These are phyloP conservation scores for Aspergillus aculeatinus DNA, from an alignment of 2,329 filamentous ascomycete genomes.

Conservation along the genomic window DNA sequence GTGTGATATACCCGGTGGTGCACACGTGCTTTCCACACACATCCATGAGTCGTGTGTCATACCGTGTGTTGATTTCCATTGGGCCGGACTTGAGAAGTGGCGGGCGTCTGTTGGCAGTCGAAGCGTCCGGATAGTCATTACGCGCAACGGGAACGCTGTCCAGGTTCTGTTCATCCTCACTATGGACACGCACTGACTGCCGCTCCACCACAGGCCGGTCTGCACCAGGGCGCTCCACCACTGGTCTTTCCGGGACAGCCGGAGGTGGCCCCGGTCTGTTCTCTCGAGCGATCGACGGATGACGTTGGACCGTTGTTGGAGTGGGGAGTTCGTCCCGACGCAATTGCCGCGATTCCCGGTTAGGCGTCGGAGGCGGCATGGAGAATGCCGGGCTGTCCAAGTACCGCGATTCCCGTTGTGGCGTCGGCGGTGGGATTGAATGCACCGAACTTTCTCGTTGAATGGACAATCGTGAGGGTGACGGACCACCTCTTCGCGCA, in stretches of 20 bases:
- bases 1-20: constrained; percentile 80
- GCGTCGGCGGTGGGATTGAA: constrained; percentile 8
- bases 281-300: constrained; percentile 32
- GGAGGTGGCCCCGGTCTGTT: constrained; percentile 20
- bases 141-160: constrained; percentile 54
- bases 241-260: constrained; percentile 21
- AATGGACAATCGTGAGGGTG: constrained; percentile 23
- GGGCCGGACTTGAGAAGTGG: constrained; percentile 71
- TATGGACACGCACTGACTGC: constrained; percentile 42
- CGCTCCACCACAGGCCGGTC: constrained; percentile 25
- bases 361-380: constrained; percentile 11
- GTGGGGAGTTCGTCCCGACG: constrained; percentile 20
- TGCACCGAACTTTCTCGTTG: constrained; percentile 5
- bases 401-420: constrained; percentile 16
- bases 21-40: constrained; percentile 85
- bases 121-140: constrained; percentile 77
- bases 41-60: constrained; percentile 82
- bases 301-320: constrained; percentile 23
- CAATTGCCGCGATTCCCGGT: constrained; percentile 15
- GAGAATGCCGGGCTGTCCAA: constrained; percentile 7
- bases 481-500: constrained; percentile 22
- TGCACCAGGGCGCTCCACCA: constrained; percentile 23
- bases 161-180: constrained; percentile 49
- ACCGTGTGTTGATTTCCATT: constrained; percentile 77
- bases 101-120: constrained; percentile 78